Evolutionary conservation across 2,329 filamentous ascomycete species (phyloP).

Genomic region (Zalaria sp.): DNA sequence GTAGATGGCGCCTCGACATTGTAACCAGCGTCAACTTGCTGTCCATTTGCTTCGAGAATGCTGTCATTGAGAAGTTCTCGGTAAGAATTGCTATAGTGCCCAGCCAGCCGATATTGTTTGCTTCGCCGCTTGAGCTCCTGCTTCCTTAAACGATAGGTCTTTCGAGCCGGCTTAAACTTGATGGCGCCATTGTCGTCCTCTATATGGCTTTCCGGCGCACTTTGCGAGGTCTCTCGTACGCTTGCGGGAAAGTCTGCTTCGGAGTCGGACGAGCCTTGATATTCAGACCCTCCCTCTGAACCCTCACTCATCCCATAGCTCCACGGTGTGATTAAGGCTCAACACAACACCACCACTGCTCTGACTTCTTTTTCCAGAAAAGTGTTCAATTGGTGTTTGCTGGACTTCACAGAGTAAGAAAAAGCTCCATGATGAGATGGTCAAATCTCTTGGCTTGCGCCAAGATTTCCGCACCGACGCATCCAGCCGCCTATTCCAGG

Average conservation of each 20-base stretch:
- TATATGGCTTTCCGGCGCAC: not conserved
- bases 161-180: not conserved
- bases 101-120: not conserved
- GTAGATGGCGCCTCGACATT: slow-evolving; percentile 33
- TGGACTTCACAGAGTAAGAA: no score
- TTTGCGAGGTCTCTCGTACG: not conserved
- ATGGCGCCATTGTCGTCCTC: not conserved
- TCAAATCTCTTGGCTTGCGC: no score
- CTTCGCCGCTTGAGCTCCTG: not conserved
- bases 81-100: slow-evolving; percentile 20
- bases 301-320: slow-evolving; percentile 4
- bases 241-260: not conserved
- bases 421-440: no score
- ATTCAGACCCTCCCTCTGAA: slow-evolving; percentile 1
- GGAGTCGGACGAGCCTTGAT: not conserved
- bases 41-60: slow-evolving; percentile 32
- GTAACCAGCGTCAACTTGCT: not conserved
- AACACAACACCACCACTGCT: no score
- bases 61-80: slow-evolving; percentile 39
- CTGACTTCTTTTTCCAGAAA: no score
- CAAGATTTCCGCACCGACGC: no score
- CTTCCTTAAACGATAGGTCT: not conserved
- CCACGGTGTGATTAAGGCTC: not conserved
- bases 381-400: no score
- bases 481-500: no score